Evolutionary conservation across 2,329 filamentous ascomycete genomes (phyloP).

Genomic region (Orbilia quercus): DNA sequence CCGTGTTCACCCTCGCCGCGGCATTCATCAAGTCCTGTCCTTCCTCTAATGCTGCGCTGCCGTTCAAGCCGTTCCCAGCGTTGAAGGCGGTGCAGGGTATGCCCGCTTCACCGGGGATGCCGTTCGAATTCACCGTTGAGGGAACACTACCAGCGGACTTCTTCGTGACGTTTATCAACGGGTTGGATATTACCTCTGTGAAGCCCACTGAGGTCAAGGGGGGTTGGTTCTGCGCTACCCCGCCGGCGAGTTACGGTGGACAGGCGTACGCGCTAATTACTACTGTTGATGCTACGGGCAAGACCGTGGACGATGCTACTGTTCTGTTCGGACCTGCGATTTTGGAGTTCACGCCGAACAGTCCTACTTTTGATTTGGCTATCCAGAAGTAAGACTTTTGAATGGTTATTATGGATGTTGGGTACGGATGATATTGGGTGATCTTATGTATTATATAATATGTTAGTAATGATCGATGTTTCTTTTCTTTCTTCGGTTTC

Average conservation of each 20-base stretch:
- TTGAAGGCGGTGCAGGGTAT: conserved; percentile 61
- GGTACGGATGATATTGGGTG: no score
- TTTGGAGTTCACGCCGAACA: conserved; percentile 7
- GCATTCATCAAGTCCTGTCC: conserved; percentile 73
- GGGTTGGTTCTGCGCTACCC: not conserved
- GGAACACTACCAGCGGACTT: not conserved
- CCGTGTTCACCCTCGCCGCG: conserved; percentile 74
- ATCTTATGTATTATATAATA: no score
- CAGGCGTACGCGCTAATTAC: conserved; percentile 25
- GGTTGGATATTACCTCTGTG: conserved; percentile 8
- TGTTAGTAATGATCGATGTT: no score
- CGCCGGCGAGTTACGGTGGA: conserved; percentile 3
- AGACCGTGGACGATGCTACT: conserved; percentile 2
- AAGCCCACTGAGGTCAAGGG: not conserved
- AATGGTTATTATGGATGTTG: not conserved
- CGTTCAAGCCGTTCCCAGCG: conserved; percentile 71
- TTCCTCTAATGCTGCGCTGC: conserved; percentile 67
- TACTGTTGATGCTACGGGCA: conserved; percentile 3
- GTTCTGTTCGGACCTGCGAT: conserved; percentile 23
- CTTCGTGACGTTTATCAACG: conserved; percentile 19
- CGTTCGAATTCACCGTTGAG: conserved; percentile 13
- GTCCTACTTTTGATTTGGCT: conserved; percentile 9
- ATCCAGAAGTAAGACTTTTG: conserved; percentile 1
- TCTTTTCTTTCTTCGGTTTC: no score
- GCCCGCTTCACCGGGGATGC: conserved; percentile 3